Evolutionary conservation across 169 alveolate genomes (phyloP).

Genomic region (Plasmodium coatneyi): DNA sequence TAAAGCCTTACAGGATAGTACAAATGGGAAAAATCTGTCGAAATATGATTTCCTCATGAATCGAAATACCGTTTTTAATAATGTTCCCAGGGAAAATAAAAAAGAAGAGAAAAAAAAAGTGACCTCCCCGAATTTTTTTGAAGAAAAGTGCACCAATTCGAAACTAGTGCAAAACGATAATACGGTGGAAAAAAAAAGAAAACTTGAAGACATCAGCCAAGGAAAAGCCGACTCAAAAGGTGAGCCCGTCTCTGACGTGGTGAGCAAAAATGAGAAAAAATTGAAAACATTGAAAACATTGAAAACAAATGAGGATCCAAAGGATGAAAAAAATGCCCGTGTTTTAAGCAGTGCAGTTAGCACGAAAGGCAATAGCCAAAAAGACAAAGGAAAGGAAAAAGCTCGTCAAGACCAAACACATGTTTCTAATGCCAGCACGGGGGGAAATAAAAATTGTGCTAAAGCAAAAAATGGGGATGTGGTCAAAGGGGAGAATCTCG

Average conservation of each 20-base stretch:
- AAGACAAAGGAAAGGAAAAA: slow-evolving; percentile 2
- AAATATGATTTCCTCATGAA: slow-evolving; percentile 63
- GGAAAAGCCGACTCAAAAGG: background rate
- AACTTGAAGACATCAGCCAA: slow-evolving; percentile 17
- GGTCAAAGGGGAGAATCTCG: background rate
- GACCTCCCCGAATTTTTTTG: background rate
- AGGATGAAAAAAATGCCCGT: background rate
- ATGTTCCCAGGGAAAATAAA: slow-evolving; percentile 20
- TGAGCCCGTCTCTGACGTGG: background rate
- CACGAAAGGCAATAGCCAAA: background rate
- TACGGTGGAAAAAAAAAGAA: slow-evolving; percentile 27
- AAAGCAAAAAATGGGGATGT: slow-evolving; percentile 11
- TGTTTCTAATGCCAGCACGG: background rate
- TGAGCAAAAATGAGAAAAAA: slow-evolving; percentile 1
- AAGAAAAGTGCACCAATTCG: slow-evolving; percentile 3
- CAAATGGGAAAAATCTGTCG: slow-evolving; percentile 17
- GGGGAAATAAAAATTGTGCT: slow-evolving; percentile 6
- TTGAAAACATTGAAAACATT: background rate
- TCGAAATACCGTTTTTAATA: slow-evolving; percentile 11
- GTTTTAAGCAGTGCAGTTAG: background rate
- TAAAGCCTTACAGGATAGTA: background rate
- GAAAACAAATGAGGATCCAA: background rate
- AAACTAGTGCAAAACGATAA: background rate
- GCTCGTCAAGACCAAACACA: background rate
- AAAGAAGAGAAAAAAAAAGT: slow-evolving; percentile 6